Base-by-base conservation (phyloP, 2,329 filamentous ascomycete genomes). In the Parascedosporium putredinis region DNA sequence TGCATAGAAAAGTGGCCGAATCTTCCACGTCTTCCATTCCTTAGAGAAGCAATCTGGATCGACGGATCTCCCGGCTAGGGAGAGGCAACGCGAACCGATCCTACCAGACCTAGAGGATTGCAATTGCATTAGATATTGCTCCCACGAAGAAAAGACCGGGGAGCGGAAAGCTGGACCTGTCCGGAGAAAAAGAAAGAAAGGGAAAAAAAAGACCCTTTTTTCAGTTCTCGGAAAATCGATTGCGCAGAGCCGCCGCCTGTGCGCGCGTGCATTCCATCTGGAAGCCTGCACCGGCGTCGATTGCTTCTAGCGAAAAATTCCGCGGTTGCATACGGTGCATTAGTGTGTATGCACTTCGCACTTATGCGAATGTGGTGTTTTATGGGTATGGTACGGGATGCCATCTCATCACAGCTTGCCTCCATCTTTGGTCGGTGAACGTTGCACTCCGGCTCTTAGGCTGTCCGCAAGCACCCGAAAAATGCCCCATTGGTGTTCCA, bases 401-500 rank as follows among this genome's bases (percentile, higher is more conserved):
- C 20, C 33, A 7, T 43, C 40, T 42, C 12, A 4, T 42, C 12
- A 22, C 2, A 23, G 2, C 27, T 6, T 14, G 7, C 14, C 22
- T 23, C 22, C 40, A 20, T 5, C n/a, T 5, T 9, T 14, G 22
- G 23, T 45, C 42, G 23, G 42, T 27, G 42, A 29, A 3, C 23
- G 42, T 45, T 45, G 25, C 42, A 45, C 42, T 45, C 23, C 42
- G 20, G 42, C 23, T 45, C 42, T 45, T 45, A n/a, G 12, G 20
- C 42, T 20, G 23, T 20, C 42, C 20, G 23, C 42, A 25, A 25
- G 12, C n/a, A 25, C 23, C 23, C 20, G 23, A 29, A 45, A 45
- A 45, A 45, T 45, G 23, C 42, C 42, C 42, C 42, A 45, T 45
- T 45, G 44, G 25, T 46, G 27, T 14, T 33, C 27, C 27, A 20